These are phyloP conservation scores for Naganishia randhawae DNA, from an alignment of 768 basidiomycete genomes.

Conservation along the genomic window DNA sequence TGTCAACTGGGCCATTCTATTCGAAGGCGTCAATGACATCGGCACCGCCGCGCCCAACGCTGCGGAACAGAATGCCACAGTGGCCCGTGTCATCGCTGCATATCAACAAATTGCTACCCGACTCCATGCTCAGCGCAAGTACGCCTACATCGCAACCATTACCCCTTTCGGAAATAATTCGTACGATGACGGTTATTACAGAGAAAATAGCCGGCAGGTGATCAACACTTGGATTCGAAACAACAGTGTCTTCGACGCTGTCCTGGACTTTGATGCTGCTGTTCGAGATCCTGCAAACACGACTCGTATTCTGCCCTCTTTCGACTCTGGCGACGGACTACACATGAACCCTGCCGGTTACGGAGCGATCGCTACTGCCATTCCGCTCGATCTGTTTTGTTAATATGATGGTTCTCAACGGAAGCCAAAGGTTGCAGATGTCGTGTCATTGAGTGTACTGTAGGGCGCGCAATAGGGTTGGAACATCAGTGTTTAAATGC, in stretches of 20 bases:
- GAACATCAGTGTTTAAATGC: too few relatives aligned
- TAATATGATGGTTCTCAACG: not conserved
- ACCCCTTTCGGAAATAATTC: slow-evolving; percentile 54
- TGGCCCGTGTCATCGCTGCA: slow-evolving; percentile 54
- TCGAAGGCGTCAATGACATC: slow-evolving; percentile 60
- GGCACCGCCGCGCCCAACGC: slow-evolving; percentile 52
- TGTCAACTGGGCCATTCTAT: slow-evolving; percentile 57
- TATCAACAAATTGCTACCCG: slow-evolving; percentile 55
- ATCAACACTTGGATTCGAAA: slow-evolving; percentile 55
- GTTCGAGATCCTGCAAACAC: slow-evolving; percentile 11
- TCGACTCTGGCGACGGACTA: slow-evolving; percentile 21
- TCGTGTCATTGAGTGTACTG: too few relatives aligned
- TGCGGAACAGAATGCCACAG: slow-evolving; percentile 52
- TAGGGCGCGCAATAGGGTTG: too few relatives aligned
- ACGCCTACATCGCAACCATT: slow-evolving; percentile 58
- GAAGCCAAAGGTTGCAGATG: too few relatives aligned
- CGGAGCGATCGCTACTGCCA: slow-evolving; percentile 3
- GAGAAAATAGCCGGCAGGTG: slow-evolving; percentile 54
- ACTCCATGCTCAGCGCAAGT: slow-evolving; percentile 54
- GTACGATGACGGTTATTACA: slow-evolving; percentile 25
- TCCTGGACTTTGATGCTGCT: slow-evolving; percentile 55
- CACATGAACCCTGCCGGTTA: slow-evolving; percentile 24
- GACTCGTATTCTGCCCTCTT: slow-evolving; percentile 3
- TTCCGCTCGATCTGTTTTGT: slow-evolving; percentile 30
- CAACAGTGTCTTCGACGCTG: slow-evolving; percentile 55